Evolutionary conservation across 768 basidiomycete species (phyloP).

Genomic region (Suillus bovinus): DNA sequence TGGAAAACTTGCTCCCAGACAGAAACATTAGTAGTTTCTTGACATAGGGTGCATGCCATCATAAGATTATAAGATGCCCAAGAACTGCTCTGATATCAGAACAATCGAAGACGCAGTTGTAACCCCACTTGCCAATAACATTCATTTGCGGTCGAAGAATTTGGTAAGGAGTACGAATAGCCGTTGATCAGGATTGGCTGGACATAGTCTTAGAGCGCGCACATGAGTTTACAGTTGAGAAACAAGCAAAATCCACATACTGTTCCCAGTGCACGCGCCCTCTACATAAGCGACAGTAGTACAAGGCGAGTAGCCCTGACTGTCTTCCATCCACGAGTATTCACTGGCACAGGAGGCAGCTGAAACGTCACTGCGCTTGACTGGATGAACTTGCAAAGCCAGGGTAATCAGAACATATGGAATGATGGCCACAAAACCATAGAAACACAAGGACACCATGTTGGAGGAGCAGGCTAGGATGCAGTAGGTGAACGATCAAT

Average conservation of each 20-base stretch:
- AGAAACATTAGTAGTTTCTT: constrained; percentile 26
- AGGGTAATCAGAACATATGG: background rate
- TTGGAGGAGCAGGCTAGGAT: background rate
- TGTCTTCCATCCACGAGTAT: constrained; percentile 29
- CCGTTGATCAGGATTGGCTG: constrained; percentile 24
- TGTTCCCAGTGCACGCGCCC: constrained; percentile 27
- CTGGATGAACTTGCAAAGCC: constrained; percentile 14
- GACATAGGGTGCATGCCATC: constrained; percentile 52
- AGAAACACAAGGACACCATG: background rate
- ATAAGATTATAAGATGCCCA: constrained; percentile 59
- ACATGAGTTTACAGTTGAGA: background rate
- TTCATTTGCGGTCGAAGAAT: constrained; percentile 21
- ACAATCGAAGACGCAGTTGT: background rate
- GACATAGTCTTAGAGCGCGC: constrained; percentile 19
- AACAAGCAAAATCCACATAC: constrained; percentile 13
- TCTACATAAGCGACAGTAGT: constrained; percentile 31
- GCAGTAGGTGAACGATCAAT: background rate
- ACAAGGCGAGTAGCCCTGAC: constrained; percentile 20
- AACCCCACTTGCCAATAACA: constrained; percentile 29
- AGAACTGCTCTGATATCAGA: constrained; percentile 36
- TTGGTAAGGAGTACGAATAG: constrained; percentile 24
- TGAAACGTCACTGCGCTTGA: constrained; percentile 13
- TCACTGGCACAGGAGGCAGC: constrained; percentile 16
- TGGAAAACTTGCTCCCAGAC: constrained; percentile 33
- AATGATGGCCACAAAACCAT: background rate